Conservation (phyloP, 257 asterid species). For the Buddleja alternifolia region DNA sequence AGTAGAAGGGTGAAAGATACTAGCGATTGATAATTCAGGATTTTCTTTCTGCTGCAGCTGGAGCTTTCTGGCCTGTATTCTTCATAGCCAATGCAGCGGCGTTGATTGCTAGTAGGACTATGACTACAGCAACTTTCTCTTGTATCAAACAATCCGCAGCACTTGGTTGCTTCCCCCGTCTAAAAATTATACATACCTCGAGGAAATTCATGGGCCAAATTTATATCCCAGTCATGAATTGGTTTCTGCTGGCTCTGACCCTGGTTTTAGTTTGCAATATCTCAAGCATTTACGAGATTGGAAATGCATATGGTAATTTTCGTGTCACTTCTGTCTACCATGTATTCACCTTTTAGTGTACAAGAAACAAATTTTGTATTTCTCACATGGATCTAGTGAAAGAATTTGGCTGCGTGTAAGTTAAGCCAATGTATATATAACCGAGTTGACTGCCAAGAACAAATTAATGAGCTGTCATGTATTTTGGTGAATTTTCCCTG, state of each 20-base stretch:
- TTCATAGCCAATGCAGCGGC: conserved; percentile 94
- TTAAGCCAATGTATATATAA: no score
- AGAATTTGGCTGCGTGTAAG: neutral
- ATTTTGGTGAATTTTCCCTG: conserved; percentile 15
- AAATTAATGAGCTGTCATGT: conserved; percentile 17
- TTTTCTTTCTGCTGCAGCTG: conserved; percentile 62
- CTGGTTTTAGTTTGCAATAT: conserved; percentile 82
- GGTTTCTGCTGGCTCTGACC: conserved; percentile 83
- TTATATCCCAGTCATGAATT: conserved; percentile 95
- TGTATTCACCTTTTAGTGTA: neutral
- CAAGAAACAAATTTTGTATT: no score
- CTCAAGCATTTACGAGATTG: conserved; percentile 90
- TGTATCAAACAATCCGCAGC: conserved; percentile 93
- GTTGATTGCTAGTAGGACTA: conserved; percentile 94
- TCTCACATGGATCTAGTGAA: neutral
- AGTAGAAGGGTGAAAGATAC: neutral
- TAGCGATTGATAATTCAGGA: conserved; percentile 26
- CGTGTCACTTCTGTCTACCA: conserved; percentile 10
- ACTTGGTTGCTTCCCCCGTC: conserved; percentile 98
- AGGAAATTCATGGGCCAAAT: conserved; percentile 97
- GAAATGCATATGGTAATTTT: conserved; percentile 95
- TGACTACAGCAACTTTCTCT: conserved; percentile 96
- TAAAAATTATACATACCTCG: conserved; percentile 92
- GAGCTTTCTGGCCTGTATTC: conserved; percentile 94
- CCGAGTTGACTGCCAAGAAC: no score